Conservation (phyloP, 805 yeast genomes). For the Spathaspora girioi region DNA sequence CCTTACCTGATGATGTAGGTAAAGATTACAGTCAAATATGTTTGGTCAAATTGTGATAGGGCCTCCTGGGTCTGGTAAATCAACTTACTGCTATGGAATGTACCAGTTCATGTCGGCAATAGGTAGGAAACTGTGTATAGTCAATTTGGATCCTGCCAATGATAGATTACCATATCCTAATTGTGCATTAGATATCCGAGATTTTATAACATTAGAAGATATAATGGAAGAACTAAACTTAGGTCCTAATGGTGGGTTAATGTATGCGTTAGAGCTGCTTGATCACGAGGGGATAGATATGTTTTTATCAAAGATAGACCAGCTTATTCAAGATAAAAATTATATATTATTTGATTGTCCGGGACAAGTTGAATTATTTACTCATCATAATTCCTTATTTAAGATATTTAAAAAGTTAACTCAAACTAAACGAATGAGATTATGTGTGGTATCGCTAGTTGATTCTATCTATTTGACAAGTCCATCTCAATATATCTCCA, state of each 20-base stretch:
- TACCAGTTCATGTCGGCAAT: slow-evolving; percentile 89
- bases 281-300: slow-evolving; percentile 92
- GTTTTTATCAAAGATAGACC: slow-evolving; percentile 74
- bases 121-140: slow-evolving; percentile 80
- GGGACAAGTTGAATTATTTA: slow-evolving; percentile 93
- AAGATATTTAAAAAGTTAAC: slow-evolving; percentile 59
- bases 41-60: slow-evolving; percentile 94
- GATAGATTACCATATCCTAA: slow-evolving; percentile 62
- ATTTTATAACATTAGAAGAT: slow-evolving; percentile 70
- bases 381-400: slow-evolving; percentile 76
- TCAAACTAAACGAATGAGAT: slow-evolving; percentile 59
- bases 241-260: slow-evolving; percentile 90
- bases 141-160: slow-evolving; percentile 92
- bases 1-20: too few relatives aligned
- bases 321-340: slow-evolving; percentile 49
- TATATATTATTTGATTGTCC: slow-evolving; percentile 94
- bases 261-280: slow-evolving; percentile 77
- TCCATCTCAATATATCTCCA: slow-evolving; percentile 86
- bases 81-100: slow-evolving; percentile 92
- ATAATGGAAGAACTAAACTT: slow-evolving; percentile 67
- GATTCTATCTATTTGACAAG: slow-evolving; percentile 80
- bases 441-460: slow-evolving; percentile 81
- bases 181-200: slow-evolving; percentile 74
- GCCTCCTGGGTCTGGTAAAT: slow-evolving; percentile 97
- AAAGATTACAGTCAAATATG: slow-evolving; percentile 17